Evolutionary conservation across 176 grass and related monocot genomes (phyloP), one percentile per base, ranked within the genome.

Genomic region (Aegilops bicornis): DNA sequence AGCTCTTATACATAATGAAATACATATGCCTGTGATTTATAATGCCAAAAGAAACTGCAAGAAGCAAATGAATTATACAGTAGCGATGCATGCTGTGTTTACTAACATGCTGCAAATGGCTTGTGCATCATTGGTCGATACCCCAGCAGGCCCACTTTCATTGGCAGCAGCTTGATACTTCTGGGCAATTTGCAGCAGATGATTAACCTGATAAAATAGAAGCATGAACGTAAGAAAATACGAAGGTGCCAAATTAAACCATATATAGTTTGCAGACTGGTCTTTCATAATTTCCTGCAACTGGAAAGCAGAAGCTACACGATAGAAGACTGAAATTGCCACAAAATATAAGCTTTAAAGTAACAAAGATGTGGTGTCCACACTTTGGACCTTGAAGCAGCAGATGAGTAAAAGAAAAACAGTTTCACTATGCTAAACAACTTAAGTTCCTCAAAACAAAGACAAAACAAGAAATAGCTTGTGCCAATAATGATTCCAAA

Each of bases 61-160:
- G 40, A 74, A 74, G 40, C 39, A 74, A 74, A 48, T 74, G 40
- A 74, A 47, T 74, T 23, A 27, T 47, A 74, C 13, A 42, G 22
- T 74, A 74, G 40, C 1, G 3, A 48, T 47, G 71, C 14, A 73
- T 74, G 71, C 13, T 52, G 27, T n/a, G 40, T 47, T 81, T 63
- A 92, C 93, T 92, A 79, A 99, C 97, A 99, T 90, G 73, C 93
- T 89, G 80, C 97, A 96, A 79, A 90, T 86, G 68, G 89, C 78
- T 87, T 99, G 94, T 69, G 87, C 90, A 62, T 99, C 92, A 79
- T 89, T 87, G 81, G 91, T 75, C 12, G 92, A 92, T 52, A 94
- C 48, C 36, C 87, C 94, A 88, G 86, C 64, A 78, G 94, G 81
- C 32, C 88, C 90, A 76, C 89, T 92, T 85, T 85, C 94, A 88